These are phyloP conservation scores for Hippophae rhamnoides DNA, from an alignment of 306 rosid genomes.

Conservation along the genomic window DNA sequence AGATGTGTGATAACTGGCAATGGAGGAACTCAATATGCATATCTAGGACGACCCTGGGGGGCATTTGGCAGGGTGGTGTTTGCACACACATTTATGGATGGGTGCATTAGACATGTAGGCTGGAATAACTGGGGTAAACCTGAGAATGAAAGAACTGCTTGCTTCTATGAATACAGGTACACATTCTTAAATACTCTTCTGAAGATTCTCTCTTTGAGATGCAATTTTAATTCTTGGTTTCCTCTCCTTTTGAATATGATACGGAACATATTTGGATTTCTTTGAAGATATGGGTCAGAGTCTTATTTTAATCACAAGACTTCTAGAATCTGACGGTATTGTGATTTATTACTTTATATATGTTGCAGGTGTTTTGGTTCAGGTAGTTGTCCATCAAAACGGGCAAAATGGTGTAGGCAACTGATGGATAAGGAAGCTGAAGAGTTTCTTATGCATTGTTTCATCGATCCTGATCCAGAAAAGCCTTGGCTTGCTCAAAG, in stretches of 20 bases:
- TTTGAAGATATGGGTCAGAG: not conserved
- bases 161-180: conserved; percentile 79
- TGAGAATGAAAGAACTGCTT: conserved; percentile 69
- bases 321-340: not conserved
- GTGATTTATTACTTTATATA: not conserved
- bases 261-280: too few species aligned
- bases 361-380: conserved; percentile 65
- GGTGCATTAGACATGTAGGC: conserved; percentile 53
- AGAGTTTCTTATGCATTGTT: conserved; percentile 56
- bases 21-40: conserved; percentile 40
- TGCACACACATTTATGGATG: conserved; percentile 72
- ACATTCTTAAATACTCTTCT: conserved; percentile 1
- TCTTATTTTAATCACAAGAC: too few species aligned
- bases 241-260: not conserved
- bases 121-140: conserved; percentile 81
- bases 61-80: conserved; percentile 81
- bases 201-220: too few species aligned
- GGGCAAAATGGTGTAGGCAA: conserved; percentile 63
- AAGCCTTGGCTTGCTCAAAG: conserved; percentile 83
- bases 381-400: conserved; percentile 51
- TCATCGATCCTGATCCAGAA: conserved; percentile 55
- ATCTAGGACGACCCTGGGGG: conserved; percentile 93
- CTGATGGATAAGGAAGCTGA: conserved; percentile 53
- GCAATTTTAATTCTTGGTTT: too few species aligned
- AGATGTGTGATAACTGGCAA: conserved; percentile 82